phyloP scores from a whole-genome alignment of 2,329 filamentous ascomycete species.

The Fulvia fulva region DNA sequence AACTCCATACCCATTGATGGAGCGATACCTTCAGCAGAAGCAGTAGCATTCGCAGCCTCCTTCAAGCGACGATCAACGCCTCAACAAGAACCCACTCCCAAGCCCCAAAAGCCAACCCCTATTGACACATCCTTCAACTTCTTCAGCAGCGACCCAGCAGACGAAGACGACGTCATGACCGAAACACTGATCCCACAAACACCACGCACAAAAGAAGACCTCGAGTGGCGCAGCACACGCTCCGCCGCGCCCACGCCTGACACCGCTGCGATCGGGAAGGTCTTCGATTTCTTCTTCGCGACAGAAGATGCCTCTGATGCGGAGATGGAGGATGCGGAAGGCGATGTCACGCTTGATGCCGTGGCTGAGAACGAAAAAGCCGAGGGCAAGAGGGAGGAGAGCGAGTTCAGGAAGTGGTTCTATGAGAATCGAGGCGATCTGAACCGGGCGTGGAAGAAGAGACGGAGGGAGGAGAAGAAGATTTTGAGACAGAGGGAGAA shows the following conservation, averaged over 20 bases:
- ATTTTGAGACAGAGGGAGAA: slow-evolving; percentile 58
- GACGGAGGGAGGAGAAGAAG: slow-evolving; percentile 57
- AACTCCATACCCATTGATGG: slow-evolving; percentile 7
- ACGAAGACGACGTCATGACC: slow-evolving; percentile 35
- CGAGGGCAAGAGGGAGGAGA: slow-evolving; percentile 40
- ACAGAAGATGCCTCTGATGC: slow-evolving; percentile 48
- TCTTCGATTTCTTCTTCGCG: slow-evolving; percentile 49
- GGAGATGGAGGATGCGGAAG: slow-evolving; percentile 35
- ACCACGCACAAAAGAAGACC: slow-evolving; percentile 74
- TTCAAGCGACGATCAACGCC: slow-evolving; percentile 67
- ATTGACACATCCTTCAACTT: slow-evolving; percentile 70
- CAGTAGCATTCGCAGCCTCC: slow-evolving; percentile 3
- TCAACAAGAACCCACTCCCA: slow-evolving; percentile 36
- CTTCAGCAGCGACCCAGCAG: slow-evolving; percentile 51
- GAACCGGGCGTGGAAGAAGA: slow-evolving; percentile 51
- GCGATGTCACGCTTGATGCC: slow-evolving; percentile 25
- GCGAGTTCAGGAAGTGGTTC: slow-evolving; percentile 60
- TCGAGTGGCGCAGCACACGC: slow-evolving; percentile 69
- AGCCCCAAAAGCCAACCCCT: slow-evolving; percentile 35
- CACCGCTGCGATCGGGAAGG: slow-evolving; percentile 71
- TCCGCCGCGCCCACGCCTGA: slow-evolving; percentile 94
- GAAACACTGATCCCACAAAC: slow-evolving; percentile 59
- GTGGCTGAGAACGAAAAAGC: slow-evolving; percentile 16
- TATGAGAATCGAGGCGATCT: slow-evolving; percentile 49
- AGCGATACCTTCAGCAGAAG: not conserved